Percentiles rank a stretch among this genome's conserved stretches.
Evolutionary conservation across 1,284 basidiomycete species (phyloP).

Genomic region (Hymenochaete sp.): DNA sequence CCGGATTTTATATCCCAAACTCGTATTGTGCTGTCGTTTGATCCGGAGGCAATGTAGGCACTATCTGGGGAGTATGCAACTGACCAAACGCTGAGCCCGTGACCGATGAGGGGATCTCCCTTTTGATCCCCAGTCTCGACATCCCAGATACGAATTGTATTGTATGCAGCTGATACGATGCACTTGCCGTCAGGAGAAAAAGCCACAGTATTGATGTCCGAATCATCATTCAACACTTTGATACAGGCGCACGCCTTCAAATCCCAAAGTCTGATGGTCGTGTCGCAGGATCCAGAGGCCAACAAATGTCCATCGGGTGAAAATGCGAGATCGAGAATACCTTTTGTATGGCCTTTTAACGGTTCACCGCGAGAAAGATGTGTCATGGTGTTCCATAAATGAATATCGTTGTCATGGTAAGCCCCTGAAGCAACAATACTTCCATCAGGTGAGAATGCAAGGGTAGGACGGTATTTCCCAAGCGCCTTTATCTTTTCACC

Average conservation of each 20-base stretch:
- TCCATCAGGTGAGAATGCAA: constrained; percentile 14
- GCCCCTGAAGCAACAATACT: constrained; percentile 14
- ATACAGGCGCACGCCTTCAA: too few relatives aligned
- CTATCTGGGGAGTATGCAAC: constrained; percentile 4
- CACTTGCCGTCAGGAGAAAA: constrained; percentile 7
- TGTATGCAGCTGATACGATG: constrained; percentile 53
- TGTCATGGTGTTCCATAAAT: constrained; percentile 17
- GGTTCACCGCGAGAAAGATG: neutral
- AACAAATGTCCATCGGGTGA: too few relatives aligned
- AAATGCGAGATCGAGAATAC: constrained; percentile 19
- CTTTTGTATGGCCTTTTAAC: constrained; percentile 13
- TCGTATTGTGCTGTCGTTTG: neutral
- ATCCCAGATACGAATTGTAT: constrained; percentile 34
- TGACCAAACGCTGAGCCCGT: neutral
- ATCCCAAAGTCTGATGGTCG: constrained; percentile 6
- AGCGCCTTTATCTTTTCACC: constrained; percentile 9
- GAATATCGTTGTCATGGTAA: constrained; percentile 5
- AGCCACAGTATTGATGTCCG: neutral
- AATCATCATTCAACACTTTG: too few relatives aligned
- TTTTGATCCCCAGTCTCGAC: neutral
- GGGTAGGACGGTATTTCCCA: neutral
- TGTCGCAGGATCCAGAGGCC: constrained; percentile 4
- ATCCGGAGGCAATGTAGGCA: constrained; percentile 3
- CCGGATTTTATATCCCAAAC: constrained; percentile 1
- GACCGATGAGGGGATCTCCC: neutral